Evolutionary conservation across 1,139 yeast genomes (phyloP), one percentile per base, ranked within the genome.

Genomic region (Debaryomyces sp.): DNA sequence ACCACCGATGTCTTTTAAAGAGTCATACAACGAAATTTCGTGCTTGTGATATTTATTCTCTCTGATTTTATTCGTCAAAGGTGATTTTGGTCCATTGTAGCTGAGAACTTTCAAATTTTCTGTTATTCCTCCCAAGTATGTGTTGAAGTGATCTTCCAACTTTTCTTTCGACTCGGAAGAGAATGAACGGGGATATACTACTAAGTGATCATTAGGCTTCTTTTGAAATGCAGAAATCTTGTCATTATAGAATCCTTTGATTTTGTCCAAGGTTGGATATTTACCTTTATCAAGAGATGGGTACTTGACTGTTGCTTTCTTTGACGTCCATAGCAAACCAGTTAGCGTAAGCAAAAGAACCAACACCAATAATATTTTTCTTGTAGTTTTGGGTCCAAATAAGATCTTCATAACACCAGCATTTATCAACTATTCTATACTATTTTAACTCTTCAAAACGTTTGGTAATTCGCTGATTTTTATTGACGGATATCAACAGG

Each of bases 21-120:
- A 57, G 45, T 64, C 62, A 36, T 57, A 62, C 22, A 63, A 35
- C 1, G 53, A 41, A 12, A 59, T 30, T 3, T 48, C 39, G 22
- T 60, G 56, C 2, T 30, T 18, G 24, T 54, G 53, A 29, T 53
- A 59, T 18, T 54, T 2, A 43, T 7, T 13, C 47, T 46, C 10
- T 51, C 41, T 53, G 56, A 57, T 41, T n/a, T 48, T 13, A 41
- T 37, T 29, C 60, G 53, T 41, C 21, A 41, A 41, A n/a, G 43
- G 27, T 7, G 50, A 15, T 5, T 27, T 35, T 6, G 42, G 22
- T 12, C 58, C 62, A 24, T 44, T 36, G 45, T 54, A 58, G 33
- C 52, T 50, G 30, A 52, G 44, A 10, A 56, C 45, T 42, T 56
- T 55, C n/a, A 46, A 29, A 6, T 45, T 43, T 29, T 21, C 18